A percentile compares a stretch with the other conserved stretches of the same genome.
These are phyloP conservation scores for Juncus effusus DNA, from an alignment of 176 grass and related monocot genomes.

Conservation along the genomic window DNA sequence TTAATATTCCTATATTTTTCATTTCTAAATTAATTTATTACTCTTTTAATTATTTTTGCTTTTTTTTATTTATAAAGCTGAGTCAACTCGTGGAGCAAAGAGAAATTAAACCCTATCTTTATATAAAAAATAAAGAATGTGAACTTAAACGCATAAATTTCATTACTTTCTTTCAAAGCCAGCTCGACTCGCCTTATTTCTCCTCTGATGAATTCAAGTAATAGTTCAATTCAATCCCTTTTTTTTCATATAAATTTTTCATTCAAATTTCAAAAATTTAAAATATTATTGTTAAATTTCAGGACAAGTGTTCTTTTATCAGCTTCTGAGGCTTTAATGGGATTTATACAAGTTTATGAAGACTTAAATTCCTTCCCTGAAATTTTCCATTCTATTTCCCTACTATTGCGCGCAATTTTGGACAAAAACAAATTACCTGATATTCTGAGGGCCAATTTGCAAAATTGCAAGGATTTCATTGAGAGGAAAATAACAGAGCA, in stretches of 20 bases:
- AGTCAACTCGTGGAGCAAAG: conserved; percentile 76
- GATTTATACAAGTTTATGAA: conserved; percentile 75
- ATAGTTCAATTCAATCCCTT: conserved; percentile 55
- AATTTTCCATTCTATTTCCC: conserved; percentile 73
- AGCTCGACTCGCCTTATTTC: conserved; percentile 57
- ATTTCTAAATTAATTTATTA: conserved; percentile 12
- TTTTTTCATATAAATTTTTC: background rate
- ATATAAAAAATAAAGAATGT: conserved; percentile 38
- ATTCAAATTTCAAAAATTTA: conserved; percentile 1
- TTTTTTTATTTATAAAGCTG: conserved; percentile 40
- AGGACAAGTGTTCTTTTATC: conserved; percentile 66
- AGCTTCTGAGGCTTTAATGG: conserved; percentile 65
- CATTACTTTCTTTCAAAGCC: conserved; percentile 52
- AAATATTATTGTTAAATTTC: background rate
- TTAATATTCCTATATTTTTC: background rate
- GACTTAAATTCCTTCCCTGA: conserved; percentile 64
- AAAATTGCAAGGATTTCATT: conserved; percentile 64
- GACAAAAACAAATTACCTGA: conserved; percentile 41
- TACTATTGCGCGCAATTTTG: conserved; percentile 48
- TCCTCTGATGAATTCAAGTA: conserved; percentile 67
- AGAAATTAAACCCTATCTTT: conserved; percentile 59
- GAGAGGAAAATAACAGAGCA: conserved; percentile 60
- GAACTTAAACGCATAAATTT: conserved; percentile 52
- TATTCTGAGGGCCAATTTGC: conserved; percentile 43
- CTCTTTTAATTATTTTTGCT: conserved; percentile 22